Percentiles rank a stretch among this genome's conserved stretches.
Conservation (phyloP, 2,329 filamentous ascomycete genomes). For the Neospermospora avenae region DNA sequence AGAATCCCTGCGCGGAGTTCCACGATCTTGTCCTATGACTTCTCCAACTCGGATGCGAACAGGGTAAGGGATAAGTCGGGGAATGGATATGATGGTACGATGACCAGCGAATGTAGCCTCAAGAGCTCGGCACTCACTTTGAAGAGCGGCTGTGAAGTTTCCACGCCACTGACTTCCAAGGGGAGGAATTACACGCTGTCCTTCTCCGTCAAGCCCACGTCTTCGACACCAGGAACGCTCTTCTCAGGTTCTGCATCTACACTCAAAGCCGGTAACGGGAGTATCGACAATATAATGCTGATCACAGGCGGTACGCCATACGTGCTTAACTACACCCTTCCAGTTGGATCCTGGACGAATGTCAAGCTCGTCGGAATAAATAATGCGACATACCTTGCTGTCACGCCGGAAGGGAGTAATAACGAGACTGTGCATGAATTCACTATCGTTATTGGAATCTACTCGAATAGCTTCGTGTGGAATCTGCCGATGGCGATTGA, state of each 20-base stretch:
- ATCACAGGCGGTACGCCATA: conserved; percentile 40
- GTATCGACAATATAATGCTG: conserved; percentile 38
- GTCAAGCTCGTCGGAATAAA: conserved; percentile 37
- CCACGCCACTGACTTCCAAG: conserved; percentile 49
- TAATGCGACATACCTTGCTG: conserved; percentile 36
- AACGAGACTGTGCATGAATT: conserved; percentile 22
- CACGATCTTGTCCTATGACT: conserved; percentile 37
- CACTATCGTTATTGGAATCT: conserved; percentile 19
- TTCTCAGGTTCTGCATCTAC: conserved; percentile 43
- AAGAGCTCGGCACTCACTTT: conserved; percentile 35
- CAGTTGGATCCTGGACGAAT: conserved; percentile 38
- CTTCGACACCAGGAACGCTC: conserved; percentile 38
- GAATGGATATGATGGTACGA: conserved; percentile 39
- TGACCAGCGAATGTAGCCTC: conserved; percentile 37
- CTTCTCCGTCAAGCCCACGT: conserved; percentile 40
- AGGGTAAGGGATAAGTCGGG: conserved; percentile 38
- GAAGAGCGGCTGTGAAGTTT: conserved; percentile 40
- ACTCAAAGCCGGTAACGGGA: conserved; percentile 37
- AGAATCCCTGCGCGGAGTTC: conserved; percentile 36
- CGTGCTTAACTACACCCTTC: conserved; percentile 41
- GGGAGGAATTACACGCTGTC: conserved; percentile 55
- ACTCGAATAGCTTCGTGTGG: conserved; percentile 23
- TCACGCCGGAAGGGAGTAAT: conserved; percentile 10
- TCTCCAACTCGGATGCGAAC: conserved; percentile 22
- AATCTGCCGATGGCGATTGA: conserved; percentile 26